Conservation (phyloP, 2,329 filamentous ascomycete species). For the Anthostomella pinea region DNA sequence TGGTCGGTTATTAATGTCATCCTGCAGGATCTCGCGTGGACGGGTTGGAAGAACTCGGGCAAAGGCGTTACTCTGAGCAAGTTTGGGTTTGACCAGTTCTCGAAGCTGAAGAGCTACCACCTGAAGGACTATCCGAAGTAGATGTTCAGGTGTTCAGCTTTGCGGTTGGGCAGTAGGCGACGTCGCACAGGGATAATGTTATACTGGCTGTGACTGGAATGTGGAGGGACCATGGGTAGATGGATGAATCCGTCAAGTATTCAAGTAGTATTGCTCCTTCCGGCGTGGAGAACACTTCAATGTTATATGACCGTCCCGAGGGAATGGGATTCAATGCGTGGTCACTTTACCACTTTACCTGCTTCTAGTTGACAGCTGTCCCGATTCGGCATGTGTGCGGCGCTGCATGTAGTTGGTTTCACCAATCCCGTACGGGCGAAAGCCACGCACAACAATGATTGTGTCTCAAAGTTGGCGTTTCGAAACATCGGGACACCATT, state of each 20-base stretch:
- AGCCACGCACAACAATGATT: constrained; percentile 20
- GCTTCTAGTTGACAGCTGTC: constrained; percentile 6
- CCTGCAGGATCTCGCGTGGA: constrained; percentile 83
- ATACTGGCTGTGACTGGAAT: not conserved
- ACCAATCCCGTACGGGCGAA: constrained; percentile 3
- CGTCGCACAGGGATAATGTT: constrained; percentile 1
- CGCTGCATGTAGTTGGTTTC: constrained; percentile 11
- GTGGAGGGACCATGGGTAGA: too few relatives aligned
- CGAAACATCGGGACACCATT: constrained; percentile 17
- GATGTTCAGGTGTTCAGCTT: too few relatives aligned
- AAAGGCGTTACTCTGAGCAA: constrained; percentile 85
- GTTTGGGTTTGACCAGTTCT: constrained; percentile 93
- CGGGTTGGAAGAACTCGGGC: constrained; percentile 95
- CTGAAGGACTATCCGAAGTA: constrained; percentile 76
- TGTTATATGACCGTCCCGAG: not conserved
- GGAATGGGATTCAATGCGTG: constrained; percentile 1
- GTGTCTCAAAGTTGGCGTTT: constrained; percentile 20
- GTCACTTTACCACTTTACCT: too few relatives aligned
- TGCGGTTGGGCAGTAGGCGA: not conserved
- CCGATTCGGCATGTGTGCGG: constrained; percentile 11
- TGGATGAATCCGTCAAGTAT: too few relatives aligned
- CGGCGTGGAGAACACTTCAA: too few relatives aligned
- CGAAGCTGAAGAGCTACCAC: constrained; percentile 95
- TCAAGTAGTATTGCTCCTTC: too few relatives aligned
- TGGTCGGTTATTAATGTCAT: not conserved